Evolutionary conservation across 2,329 filamentous ascomycete species (phyloP).

Genomic region (Fusarium veterinarium): DNA sequence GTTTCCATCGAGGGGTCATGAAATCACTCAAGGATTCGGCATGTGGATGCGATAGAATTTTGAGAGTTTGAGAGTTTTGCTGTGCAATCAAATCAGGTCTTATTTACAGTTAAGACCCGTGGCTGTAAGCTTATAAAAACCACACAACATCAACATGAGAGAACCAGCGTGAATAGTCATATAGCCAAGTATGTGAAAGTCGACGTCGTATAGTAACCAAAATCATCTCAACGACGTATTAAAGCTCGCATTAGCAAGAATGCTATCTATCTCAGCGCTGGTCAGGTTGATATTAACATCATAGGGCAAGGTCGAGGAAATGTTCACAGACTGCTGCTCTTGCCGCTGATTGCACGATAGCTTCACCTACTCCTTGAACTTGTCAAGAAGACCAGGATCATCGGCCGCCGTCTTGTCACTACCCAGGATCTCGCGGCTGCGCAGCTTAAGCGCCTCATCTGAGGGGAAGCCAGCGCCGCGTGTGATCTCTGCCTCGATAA

Average conservation of each 20-base stretch:
- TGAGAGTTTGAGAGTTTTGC: no score
- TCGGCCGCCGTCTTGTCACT: background rate
- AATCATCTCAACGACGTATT: background rate
- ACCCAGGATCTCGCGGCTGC: background rate
- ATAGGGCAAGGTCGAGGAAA: background rate
- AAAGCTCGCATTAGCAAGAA: background rate
- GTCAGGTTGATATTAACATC: background rate
- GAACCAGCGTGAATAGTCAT: no score
- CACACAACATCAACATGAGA: no score
- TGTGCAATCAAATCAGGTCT: no score
- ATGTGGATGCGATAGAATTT: no score
- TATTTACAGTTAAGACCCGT: no score
- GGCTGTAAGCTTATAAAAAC: no score
- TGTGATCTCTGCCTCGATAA: no score
- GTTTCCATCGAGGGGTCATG: no score
- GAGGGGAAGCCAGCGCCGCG: no score
- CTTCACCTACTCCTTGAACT: background rate
- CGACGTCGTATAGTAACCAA: fast-evolving
- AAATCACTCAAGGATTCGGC: no score
- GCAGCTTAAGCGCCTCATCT: no score
- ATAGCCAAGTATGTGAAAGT: fast-evolving
- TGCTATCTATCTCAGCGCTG: background rate
- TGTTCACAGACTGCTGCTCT: fast-evolving
- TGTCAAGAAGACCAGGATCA: background rate
- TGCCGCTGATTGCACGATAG: background rate